Base-by-base conservation (phyloP, 129 eudicot species). In the Centrapalus pauciflorus region DNA sequence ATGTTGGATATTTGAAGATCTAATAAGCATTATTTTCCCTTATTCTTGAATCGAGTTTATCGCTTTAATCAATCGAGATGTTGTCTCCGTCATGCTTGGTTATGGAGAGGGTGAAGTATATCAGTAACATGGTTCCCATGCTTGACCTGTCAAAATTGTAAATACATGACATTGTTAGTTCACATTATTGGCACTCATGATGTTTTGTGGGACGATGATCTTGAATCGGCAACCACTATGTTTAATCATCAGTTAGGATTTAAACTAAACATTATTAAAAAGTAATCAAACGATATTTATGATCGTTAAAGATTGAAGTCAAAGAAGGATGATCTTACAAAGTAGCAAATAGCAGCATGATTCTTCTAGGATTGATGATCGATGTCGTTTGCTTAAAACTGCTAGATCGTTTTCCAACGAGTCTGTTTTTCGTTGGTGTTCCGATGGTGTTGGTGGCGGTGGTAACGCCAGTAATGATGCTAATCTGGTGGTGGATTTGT, bases 91-190 rank as follows among this genome's bases (percentile, higher is more conserved):
- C 77, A 34, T 57, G 68, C 58, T 74, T 87, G 37, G 68, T 75
- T 75, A 91, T 74, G 23, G 83, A 65, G 50, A 91, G 78, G 5
- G 96, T 87, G 82, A 85, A 83, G 77, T 68, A 85, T 32, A 91
- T 91, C 17, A 91, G 83, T 14, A 91, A 59, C 55, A 87, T 79
- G n/a, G 97, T 84, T 72, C 97, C 97, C 83, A 91, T 77, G 77
- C 94, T 80, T 61, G 96, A 87, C 84, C 97, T 91, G 93, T 64
- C 57, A 75, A 30, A 45, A 27, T 75, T 37, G 9, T 34, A 40
- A 2, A 6, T 38, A 4, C 19, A 4, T 9, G 4, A 43, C 2
- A 9, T 9, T 26, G 12, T 58, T 8, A 11, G 25, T 14, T 13
- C 4, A 4, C 13, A 43, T 43, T 43, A 43, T 43, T 43, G 11